Evolutionary conservation across 225 moss, liverwort and hornwort species (phyloP), one percentile per base, ranked within the genome.

Genomic region (Lunularia cruciata): DNA sequence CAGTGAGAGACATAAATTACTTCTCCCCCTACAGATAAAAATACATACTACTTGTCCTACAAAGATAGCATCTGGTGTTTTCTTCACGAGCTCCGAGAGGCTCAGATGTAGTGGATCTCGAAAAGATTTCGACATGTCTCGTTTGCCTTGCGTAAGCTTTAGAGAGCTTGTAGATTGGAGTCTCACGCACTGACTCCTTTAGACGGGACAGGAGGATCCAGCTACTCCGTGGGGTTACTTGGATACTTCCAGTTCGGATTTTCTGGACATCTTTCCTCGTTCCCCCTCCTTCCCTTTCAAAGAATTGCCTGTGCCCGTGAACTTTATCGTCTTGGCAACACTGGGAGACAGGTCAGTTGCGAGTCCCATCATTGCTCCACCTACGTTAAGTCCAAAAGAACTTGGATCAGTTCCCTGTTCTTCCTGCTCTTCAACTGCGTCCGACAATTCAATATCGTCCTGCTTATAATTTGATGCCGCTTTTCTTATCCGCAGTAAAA

Each of bases 31-130:
- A 78, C 94, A 89, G 51, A 42, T 65, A 57, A 60, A 16, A 12
- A 78, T 23, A 14, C n/a, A 35, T 0, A 70, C 82, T 89, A 37
- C 0, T 0, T 2, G 59, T 28, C 49, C 40, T 72, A 71, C 94
- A 89, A 32, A 27, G 57, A 46, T 75, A 79, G 67, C 90, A 94
- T 2, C n/a, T 7, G 4, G 77, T 60, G 57, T 86, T 83, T 53
- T 74, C 34, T 61, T 77, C 81, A 76, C 70, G 55, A 70, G 7
- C 36, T 63, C 76, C 82, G 78, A 11, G 15, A 4, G 47, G 39
- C 13, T 32, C 59, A 16, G 26, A 14, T 13, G 60, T 37, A 22
- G 30, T 14, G 45, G 30, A 16, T 30, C 13, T 30, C 4, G 16
- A 3, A 30, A n/a, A n/a, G n/a, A 36, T 4, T 35, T 51, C 32